These are phyloP conservation scores for Paratrypanosoma confusum DNA, from an alignment of 208 protist genomes.

Conservation along the genomic window DNA sequence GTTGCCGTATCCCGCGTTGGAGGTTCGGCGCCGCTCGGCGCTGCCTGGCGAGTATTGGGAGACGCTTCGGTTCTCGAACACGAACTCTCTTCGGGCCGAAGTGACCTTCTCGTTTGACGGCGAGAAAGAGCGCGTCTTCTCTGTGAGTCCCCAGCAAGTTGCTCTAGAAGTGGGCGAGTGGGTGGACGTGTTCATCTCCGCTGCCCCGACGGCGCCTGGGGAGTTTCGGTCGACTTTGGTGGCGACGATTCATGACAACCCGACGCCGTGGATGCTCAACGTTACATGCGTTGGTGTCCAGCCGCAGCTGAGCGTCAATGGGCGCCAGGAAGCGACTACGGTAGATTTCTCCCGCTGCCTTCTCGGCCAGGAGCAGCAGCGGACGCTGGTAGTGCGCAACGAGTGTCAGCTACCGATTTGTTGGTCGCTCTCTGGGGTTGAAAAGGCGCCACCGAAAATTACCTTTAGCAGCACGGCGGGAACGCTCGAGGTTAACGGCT, in stretches of 20 bases:
- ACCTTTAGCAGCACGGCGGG: slow-evolving; percentile 48
- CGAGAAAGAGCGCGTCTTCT: slow-evolving; percentile 81
- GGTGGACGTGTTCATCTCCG: slow-evolving; percentile 63
- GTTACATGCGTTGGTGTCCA: slow-evolving; percentile 74
- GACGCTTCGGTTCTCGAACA: slow-evolving; percentile 86
- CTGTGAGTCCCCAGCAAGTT: slow-evolving; percentile 57
- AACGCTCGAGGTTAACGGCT: slow-evolving; percentile 48
- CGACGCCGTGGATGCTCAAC: slow-evolving; percentile 75
- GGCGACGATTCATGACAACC: slow-evolving; percentile 87
- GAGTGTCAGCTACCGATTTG: slow-evolving; percentile 57
- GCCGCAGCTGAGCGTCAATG: slow-evolving; percentile 72
- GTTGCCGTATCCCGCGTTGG: no score
- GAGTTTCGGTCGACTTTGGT: slow-evolving; percentile 74
- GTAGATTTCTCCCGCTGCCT: slow-evolving; percentile 78
- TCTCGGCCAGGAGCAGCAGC: slow-evolving; percentile 29
- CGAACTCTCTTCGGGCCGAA: slow-evolving; percentile 56
- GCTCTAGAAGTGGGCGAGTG: slow-evolving; percentile 71
- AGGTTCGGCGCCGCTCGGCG: no score
- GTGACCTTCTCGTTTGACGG: slow-evolving; percentile 55
- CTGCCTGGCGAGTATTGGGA: slow-evolving; percentile 18
- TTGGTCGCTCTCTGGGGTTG: slow-evolving; percentile 52
- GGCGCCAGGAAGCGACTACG: slow-evolving; percentile 45
- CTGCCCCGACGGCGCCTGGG: slow-evolving; percentile 73
- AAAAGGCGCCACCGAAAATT: slow-evolving; percentile 67
- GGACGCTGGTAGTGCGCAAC: slow-evolving; percentile 61